A percentile compares a stretch with the other conserved stretches of the same genome.
phyloP scores from a whole-genome alignment of 495 filamentous ascomycete species.

The Penicillium bialowiezense region DNA sequence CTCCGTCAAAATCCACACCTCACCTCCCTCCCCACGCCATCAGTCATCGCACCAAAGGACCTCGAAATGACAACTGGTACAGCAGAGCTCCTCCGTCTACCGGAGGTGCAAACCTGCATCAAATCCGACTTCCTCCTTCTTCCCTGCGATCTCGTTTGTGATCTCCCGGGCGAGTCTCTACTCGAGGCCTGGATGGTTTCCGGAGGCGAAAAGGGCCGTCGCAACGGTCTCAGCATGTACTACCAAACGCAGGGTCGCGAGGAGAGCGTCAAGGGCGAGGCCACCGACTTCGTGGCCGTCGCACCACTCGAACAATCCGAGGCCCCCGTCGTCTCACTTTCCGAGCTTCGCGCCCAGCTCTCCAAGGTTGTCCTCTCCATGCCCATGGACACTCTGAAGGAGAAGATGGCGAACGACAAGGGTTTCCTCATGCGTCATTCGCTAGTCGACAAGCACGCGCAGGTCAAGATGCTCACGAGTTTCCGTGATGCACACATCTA shows the following conservation, averaged over 20 bases:
- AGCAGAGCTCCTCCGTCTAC: conserved; percentile 81
- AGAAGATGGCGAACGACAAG: conserved; percentile 69
- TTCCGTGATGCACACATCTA: conserved; percentile 91
- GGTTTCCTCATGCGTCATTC: conserved; percentile 67
- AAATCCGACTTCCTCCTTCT: conserved; percentile 84
- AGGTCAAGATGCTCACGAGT: conserved; percentile 72
- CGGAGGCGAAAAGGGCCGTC: conserved; percentile 53
- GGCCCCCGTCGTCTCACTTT: conserved; percentile 40
- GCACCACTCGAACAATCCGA: conserved; percentile 56
- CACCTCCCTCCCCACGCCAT: conserved; percentile 72
- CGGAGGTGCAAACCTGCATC: conserved; percentile 67
- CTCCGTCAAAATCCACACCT: conserved; percentile 83
- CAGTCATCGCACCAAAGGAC: conserved; percentile 68
- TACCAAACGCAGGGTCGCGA: conserved; percentile 76
- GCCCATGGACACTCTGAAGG: conserved; percentile 82
- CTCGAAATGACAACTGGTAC: conserved; percentile 79
- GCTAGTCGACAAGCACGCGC: conserved; percentile 66
- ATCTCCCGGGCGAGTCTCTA: conserved; percentile 76
- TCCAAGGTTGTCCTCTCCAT: conserved; percentile 69
- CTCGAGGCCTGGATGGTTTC: conserved; percentile 90
- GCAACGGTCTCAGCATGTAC: conserved; percentile 82
- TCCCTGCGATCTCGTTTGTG: conserved; percentile 91
- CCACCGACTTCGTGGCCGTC: conserved; percentile 84
- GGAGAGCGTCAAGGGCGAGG: conserved; percentile 77
- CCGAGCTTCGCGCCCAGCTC: conserved; percentile 60